These are phyloP conservation scores for Kurtzmaniella quercitrusa DNA, from an alignment of 1,139 yeast genomes.

Conservation along the genomic window DNA sequence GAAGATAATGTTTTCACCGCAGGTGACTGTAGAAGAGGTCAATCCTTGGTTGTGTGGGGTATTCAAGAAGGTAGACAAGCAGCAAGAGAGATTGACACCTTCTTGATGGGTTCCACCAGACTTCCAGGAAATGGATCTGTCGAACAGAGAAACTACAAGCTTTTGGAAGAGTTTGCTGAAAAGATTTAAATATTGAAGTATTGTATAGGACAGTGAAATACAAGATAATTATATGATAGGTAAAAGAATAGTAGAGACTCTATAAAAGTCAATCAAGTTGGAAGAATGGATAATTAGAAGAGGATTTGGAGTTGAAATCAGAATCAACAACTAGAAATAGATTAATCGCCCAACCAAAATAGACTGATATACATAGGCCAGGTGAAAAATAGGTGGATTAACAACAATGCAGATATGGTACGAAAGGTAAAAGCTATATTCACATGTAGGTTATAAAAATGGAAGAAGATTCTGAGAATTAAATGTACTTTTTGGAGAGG, in stretches of 20 bases:
- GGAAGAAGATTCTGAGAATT: no score
- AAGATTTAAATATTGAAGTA: constrained; percentile 29
- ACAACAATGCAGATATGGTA: no score
- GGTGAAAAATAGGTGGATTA: no score
- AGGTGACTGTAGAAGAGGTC: constrained; percentile 99
- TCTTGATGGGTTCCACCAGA: constrained; percentile 71
- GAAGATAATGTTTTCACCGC: constrained; percentile 80
- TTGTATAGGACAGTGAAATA: neutral
- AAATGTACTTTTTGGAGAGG: neutral
- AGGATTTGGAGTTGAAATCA: no score
- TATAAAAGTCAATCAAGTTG: no score
- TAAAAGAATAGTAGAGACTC: no score
- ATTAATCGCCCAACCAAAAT: no score
- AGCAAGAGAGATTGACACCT: constrained; percentile 88
- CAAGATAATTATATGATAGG: neutral
- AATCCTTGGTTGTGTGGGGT: constrained; percentile 98
- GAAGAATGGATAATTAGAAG: no score
- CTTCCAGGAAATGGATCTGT: constrained; percentile 94
- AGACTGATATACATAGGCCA: no score
- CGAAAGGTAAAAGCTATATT: no score
- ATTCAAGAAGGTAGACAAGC: constrained; percentile 99
- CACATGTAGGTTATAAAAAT: no score
- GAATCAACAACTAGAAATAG: no score
- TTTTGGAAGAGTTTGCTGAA: constrained; percentile 70
- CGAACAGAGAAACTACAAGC: constrained; percentile 72